Evolutionary conservation across 2,329 filamentous ascomycete genomes (phyloP), one percentile per base, ranked within the genome.

Genomic region (Furcasterigmium furcatum): DNA sequence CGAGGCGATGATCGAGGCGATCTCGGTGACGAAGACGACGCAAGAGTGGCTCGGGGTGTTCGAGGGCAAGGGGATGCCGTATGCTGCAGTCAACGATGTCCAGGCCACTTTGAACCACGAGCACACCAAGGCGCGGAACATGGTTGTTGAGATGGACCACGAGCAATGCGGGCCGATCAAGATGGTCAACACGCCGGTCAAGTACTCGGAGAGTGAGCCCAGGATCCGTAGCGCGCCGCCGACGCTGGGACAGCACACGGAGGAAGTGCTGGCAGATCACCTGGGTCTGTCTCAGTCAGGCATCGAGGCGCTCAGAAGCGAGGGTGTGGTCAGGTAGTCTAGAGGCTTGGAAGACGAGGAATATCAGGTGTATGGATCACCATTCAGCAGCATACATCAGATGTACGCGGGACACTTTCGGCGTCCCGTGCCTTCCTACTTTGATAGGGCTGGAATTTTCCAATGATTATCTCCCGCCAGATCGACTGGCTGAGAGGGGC

Each of bases 61-160:
- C 38, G 90, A 96, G 58, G 91, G 89, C n/a, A 87, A 80, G 47
- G 94, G 94, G 5, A 84, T 99, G 84, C 94, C 94, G 0, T 99
- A 52, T 59, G 88, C 92, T 1, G 90, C 92, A 1, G 87, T 99
- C 55, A 99, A 97, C 60, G 92, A 99, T 60, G 83, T 99, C 8
- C 87, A 94, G 64, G 80, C 76, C 18, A 89, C 94, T 0, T 71
- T 99, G 43, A 84, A 87, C 49, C 91, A 96, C 61, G 79, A 85
- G 50, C 94, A 99, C 66, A 90, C 90, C 69, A 73, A 69, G 70
- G 91, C 91, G 19, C 80, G 94, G 47, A 79, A 85, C 48, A 99
- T 99, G 94, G 87, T 99, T 1, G 81, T 88, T 13, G 87, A 96
- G 60, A 73, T 96, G 38, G 80, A 96, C 1, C 94, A 99, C 61